Percentiles rank a stretch among this genome's conserved stretches.
Conservation (phyloP, 352 stramenopile genomes). For the Globisporangium mamillatum region DNA sequence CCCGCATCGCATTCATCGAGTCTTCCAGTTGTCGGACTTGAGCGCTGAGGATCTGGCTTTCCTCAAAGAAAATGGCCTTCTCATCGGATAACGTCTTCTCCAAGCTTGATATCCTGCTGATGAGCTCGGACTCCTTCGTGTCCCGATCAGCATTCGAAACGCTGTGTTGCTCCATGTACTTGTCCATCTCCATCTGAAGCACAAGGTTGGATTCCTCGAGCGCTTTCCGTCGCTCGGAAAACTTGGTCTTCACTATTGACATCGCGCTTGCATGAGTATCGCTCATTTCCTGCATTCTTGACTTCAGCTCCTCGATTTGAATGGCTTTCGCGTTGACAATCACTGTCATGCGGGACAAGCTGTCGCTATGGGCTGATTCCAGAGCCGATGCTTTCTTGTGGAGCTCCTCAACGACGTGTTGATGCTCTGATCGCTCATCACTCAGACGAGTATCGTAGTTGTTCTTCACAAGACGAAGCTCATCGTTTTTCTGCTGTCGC, state of each 20-base stretch:
- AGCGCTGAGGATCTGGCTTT: conserved; percentile 1
- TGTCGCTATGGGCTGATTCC: conserved; percentile 18
- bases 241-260: neutral
- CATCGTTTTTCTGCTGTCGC: conserved; percentile 1
- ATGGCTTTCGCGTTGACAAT: conserved; percentile 38
- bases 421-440: neutral
- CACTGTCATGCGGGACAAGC: conserved; percentile 32
- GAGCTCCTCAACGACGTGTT: neutral
- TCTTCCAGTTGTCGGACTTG: conserved; percentile 19
- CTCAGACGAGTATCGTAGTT: neutral
- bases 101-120: neutral
- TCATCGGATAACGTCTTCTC: conserved; percentile 2
- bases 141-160: conserved; percentile 35
- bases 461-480: conserved; percentile 9
- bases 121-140: conserved; percentile 19
- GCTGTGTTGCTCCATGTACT: conserved; percentile 24
- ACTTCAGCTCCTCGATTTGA: conserved; percentile 31
- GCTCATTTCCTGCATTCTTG: conserved; percentile 16
- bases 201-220: neutral
- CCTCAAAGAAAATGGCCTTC: neutral
- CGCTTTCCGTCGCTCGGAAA: neutral
- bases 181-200: conserved; percentile 8
- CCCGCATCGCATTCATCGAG: conserved; percentile 17
- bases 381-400: conserved; percentile 13
- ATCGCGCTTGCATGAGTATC: neutral